A percentile compares a stretch with the other conserved stretches of the same genome.
Evolutionary conservation across 768 basidiomycete species (phyloP).

Genomic region (Amanita thiersii): DNA sequence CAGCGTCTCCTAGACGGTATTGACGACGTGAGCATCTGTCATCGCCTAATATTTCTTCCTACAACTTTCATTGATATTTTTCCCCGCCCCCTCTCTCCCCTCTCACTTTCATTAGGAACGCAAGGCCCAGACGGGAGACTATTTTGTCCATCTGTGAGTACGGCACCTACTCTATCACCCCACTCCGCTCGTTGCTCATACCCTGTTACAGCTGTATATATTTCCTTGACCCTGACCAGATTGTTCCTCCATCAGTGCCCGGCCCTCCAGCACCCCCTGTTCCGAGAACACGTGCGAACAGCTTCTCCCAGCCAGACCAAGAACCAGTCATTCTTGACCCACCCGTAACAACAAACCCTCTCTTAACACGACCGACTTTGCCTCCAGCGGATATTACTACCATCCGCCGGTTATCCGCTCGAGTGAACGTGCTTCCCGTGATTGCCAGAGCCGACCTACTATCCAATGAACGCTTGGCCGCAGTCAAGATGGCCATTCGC

Average conservation of each 20-base stretch:
- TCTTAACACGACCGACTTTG: constrained; percentile 58
- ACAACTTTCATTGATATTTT: neutral
- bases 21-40: constrained; percentile 58
- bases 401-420: constrained; percentile 70
- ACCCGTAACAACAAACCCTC: constrained; percentile 65
- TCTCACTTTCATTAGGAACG: constrained; percentile 45
- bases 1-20: constrained; percentile 63
- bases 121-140: constrained; percentile 61
- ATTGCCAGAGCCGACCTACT: constrained; percentile 76
- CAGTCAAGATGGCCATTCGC: constrained; percentile 73
- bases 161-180: constrained; percentile 13
- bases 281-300: constrained; percentile 60
- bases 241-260: constrained; percentile 63
- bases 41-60: constrained; percentile 13
- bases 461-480: constrained; percentile 73
- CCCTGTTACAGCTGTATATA: constrained; percentile 60
- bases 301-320: constrained; percentile 62
- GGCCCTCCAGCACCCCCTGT: constrained; percentile 61
- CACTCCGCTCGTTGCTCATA: constrained; percentile 11
- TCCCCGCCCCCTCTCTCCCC: constrained; percentile 1
- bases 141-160: constrained; percentile 75
- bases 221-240: constrained; percentile 79
- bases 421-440: constrained; percentile 85
- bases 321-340: constrained; percentile 78
- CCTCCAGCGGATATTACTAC: constrained; percentile 66